Conservation (phyloP, 116 monocot species). For the Papilionanthe hybrid region DNA sequence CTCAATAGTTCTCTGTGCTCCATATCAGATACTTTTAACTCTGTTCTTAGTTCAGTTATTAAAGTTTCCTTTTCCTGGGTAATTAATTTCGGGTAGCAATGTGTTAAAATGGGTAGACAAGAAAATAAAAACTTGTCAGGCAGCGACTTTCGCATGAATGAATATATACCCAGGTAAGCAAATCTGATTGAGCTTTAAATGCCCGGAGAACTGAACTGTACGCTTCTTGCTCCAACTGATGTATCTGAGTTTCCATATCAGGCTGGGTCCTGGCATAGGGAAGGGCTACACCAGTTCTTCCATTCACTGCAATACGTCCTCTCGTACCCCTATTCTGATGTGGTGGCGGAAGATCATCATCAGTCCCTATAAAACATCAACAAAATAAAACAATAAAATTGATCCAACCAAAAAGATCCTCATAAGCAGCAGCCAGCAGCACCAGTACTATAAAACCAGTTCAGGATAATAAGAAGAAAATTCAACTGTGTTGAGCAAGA, state of each 20-base stretch:
- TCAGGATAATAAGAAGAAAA: too few species aligned
- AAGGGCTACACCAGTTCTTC: constrained; percentile 43
- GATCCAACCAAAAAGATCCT: not conserved
- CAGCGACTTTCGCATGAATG: constrained; percentile 1
- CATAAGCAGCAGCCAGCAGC: too few species aligned
- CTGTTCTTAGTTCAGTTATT: constrained; percentile 88
- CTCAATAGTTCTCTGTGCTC: constrained; percentile 80
- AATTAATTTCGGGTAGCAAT: constrained; percentile 3
- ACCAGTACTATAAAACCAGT: too few species aligned
- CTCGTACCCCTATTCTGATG: constrained; percentile 50
- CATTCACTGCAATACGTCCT: constrained; percentile 45
- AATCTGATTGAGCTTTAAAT: constrained; percentile 97
- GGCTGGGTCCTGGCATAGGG: constrained; percentile 38
- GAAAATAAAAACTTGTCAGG: not conserved
- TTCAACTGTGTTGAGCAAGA: too few species aligned
- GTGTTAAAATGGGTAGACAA: not conserved
- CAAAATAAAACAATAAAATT: not conserved
- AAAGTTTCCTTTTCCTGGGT: constrained; percentile 88
- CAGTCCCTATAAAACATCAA: constrained; percentile 36
- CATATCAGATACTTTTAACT: constrained; percentile 82
- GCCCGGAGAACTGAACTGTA: constrained; percentile 85
- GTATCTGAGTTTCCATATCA: constrained; percentile 76
- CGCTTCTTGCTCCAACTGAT: constrained; percentile 80
- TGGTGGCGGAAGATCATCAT: constrained; percentile 85
- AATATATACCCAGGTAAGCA: constrained; percentile 77